Base-by-base conservation (phyloP, 73 alveolate species). In the Tetrahymena borealis region DNA sequence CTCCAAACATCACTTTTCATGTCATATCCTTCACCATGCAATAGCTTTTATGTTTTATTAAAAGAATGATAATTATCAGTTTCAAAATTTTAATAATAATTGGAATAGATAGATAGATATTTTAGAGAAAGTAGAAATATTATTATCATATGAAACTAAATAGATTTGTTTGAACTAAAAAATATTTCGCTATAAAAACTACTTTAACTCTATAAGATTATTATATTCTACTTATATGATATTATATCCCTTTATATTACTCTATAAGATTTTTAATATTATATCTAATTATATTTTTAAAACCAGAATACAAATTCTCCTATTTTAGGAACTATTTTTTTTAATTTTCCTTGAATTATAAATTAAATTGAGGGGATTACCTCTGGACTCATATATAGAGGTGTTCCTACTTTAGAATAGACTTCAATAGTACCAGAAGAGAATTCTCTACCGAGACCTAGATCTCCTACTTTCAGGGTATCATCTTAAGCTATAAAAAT, bases 361-460 rank as follows among this genome's bases (percentile, higher is more conserved):
- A 2, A 20, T 60, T n/a, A 60, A 43, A 43, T n/a, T n/a, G n/a
- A n/a, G n/a, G n/a, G n/a, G n/a, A 11, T 78, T 93, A 98, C 99
- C 96, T 98, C 99, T 32, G 99, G 99, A 32, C 98, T 96, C 99
- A 98, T 98, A 92, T 98, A 98, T 35, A 98, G 96, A 12, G 99
- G 99, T 9, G 99, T 98, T 20, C 99, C 99, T 9, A 98, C 99
- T 93, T 98, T 92, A 18, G 99, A 97, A 85, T 95, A 97, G 7
- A 99, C 99, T 93, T 98, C 99, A 77, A 98, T 97, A 10, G 99
- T 98, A 93, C 98, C 98, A 36, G 98, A 95, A 32, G 98, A 93
- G 92, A 98, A 91, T 39, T 94, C 95, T 78, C 99, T 79, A 10
- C 99, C 99, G 20, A 98, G 91, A 9, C 99, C 99, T 91, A 98